Conservation (phyloP, 148 eudicot genomes). For the Amaranthus palmeri region DNA sequence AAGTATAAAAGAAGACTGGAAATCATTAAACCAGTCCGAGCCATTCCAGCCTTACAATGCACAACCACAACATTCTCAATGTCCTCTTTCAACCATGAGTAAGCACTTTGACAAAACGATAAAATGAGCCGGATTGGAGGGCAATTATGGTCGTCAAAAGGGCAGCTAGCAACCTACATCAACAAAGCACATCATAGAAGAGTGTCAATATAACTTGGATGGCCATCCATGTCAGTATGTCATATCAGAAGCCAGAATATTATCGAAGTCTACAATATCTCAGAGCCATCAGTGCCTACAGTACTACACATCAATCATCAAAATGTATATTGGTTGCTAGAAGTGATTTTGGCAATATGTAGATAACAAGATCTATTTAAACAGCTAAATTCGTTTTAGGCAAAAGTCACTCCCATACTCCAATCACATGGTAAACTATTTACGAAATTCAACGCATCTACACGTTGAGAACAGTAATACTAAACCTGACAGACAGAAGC, state of each 20-base stretch:
- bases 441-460: background rate
- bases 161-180: slow-evolving; percentile 85
- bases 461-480: background rate
- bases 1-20: slow-evolving; percentile 86
- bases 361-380: background rate
- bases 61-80: slow-evolving; percentile 97
- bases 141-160: slow-evolving; percentile 98
- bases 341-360: background rate
- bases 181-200: slow-evolving; percentile 14
- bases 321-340: background rate
- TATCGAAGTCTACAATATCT: background rate
- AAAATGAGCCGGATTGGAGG: slow-evolving; percentile 88
- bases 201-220: background rate
- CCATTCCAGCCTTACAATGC: slow-evolving; percentile 99
- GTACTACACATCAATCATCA: background rate
- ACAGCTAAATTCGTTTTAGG: background rate
- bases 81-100: slow-evolving; percentile 98
- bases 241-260: background rate
- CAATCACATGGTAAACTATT: background rate
- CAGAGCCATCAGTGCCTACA: background rate
- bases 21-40: slow-evolving; percentile 96
- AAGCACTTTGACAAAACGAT: slow-evolving; percentile 93
- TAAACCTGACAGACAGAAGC: background rate
- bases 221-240: background rate
- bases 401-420: background rate